Evolutionary conservation across 129 eudicot genomes (phyloP), one percentile per base, ranked within the genome.

Genomic region (Escallonia rubra): DNA sequence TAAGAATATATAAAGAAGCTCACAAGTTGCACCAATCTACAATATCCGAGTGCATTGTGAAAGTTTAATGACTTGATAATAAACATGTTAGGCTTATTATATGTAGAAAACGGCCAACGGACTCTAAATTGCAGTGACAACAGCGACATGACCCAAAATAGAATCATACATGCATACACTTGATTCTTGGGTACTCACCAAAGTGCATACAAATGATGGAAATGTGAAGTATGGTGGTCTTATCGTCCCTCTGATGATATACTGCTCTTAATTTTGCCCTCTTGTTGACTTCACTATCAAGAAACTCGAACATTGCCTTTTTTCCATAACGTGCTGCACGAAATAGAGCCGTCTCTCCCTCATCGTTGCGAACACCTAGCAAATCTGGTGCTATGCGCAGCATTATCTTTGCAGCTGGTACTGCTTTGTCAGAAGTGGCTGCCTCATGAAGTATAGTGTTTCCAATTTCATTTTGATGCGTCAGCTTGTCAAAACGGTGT

Each of bases 371-470:
- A 59, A 71, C 53, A 11, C 59, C 42, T 3, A 78, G 69, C 66
- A 78, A 47, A 15, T 53, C 51, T 1, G 82, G 78, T 12, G 74
- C 78, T 44, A 57, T 57, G 0, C 56, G 43, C 6, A 78, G 56
- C 66, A 78, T 78, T 43, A 15, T 47, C 39, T 0, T 13, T 50
- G 76, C 76, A 34, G 64, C 76, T 0, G 42, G 57, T 41, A 72
- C 69, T 9, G 57, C 16, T 55, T 56, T 23, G 44, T 72, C 70
- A 0, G 76, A 72, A 53, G 76, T 72, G 57, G 64, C 69, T 5
- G 76, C 76, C 57, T 72, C 76, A 3, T 72, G 76, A 11, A 72
- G 76, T 10, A 72, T 54, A 5, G 76, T 72, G 70, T 72, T 72
- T 54, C 70, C 76, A 13, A 55, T 43, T 9, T 72, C 70, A 34